Evolutionary conservation across 257 asterid genomes (phyloP).

Genomic region (Solanum dulcamara): DNA sequence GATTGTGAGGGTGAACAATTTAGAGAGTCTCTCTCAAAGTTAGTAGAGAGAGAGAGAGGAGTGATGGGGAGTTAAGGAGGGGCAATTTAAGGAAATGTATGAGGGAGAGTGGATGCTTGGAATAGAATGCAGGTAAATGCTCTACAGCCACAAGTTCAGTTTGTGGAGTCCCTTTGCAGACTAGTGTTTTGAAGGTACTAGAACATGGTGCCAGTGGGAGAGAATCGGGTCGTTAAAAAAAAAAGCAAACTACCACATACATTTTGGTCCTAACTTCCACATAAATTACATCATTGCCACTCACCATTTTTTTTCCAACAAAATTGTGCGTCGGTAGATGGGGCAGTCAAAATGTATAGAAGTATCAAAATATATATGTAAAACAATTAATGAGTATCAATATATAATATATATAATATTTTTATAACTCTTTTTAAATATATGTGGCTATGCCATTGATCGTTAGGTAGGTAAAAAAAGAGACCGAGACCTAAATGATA

Average conservation of each 20-base stretch:
- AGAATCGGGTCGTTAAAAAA: neutral
- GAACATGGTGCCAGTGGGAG: neutral
- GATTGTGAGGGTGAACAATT: neutral
- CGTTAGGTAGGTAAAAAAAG: too few species aligned
- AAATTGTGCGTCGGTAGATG: neutral
- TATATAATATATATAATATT: too few species aligned
- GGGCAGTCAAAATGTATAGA: too few species aligned
- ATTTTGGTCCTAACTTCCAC: neutral
- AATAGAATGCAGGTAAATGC: neutral
- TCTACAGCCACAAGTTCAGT: neutral
- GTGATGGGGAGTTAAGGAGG: neutral
- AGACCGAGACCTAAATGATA: too few species aligned
- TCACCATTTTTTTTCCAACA: neutral
- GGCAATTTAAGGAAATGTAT: neutral
- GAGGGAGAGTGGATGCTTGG: neutral
- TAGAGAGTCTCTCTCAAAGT: neutral
- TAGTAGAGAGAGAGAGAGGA: neutral
- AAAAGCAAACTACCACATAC: neutral
- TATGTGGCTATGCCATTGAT: too few species aligned
- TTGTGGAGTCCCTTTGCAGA: neutral
- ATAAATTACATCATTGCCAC: neutral
- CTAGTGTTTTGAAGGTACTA: neutral
- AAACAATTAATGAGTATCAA: too few species aligned
- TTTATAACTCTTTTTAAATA: too few species aligned
- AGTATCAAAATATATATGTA: too few species aligned